Evolutionary conservation across 179 eudicot species (phyloP).

Genomic region (Silene vulgaris): DNA sequence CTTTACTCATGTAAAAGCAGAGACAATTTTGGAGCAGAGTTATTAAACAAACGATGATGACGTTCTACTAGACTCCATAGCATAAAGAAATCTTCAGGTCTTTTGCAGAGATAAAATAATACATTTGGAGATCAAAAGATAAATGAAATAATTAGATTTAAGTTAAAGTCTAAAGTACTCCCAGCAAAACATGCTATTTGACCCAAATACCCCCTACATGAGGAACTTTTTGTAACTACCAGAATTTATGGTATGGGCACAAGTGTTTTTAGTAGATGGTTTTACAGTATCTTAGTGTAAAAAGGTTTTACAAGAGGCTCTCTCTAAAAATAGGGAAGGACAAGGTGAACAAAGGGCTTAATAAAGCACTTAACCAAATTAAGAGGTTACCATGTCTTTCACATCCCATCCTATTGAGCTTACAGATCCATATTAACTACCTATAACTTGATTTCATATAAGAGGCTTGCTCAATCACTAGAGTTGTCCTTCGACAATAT

Average conservation of each 20-base stretch:
- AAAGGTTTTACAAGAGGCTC: background rate
- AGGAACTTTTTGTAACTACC: background rate
- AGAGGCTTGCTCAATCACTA: too few species aligned
- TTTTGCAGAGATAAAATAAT: background rate
- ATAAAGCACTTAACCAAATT: background rate
- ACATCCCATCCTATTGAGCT: too few species aligned
- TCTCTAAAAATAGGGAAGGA: background rate
- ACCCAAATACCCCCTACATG: background rate
- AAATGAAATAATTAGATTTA: background rate
- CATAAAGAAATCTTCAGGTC: background rate
- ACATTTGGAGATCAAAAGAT: background rate
- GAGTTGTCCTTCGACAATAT: too few species aligned
- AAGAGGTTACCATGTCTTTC: too few species aligned
- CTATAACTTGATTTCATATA: too few species aligned
- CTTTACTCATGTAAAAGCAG: background rate
- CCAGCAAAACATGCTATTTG: background rate
- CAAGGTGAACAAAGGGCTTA: background rate
- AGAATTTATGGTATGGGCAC: background rate
- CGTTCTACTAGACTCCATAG: background rate
- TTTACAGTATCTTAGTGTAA: background rate
- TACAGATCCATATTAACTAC: too few species aligned
- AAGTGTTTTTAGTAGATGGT: background rate
- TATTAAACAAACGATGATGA: background rate
- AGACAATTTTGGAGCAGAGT: background rate
- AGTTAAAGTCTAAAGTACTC: background rate